Base-by-base conservation (phyloP, 2,329 filamentous ascomycete species). In the Scortechinia acanthostroma region DNA sequence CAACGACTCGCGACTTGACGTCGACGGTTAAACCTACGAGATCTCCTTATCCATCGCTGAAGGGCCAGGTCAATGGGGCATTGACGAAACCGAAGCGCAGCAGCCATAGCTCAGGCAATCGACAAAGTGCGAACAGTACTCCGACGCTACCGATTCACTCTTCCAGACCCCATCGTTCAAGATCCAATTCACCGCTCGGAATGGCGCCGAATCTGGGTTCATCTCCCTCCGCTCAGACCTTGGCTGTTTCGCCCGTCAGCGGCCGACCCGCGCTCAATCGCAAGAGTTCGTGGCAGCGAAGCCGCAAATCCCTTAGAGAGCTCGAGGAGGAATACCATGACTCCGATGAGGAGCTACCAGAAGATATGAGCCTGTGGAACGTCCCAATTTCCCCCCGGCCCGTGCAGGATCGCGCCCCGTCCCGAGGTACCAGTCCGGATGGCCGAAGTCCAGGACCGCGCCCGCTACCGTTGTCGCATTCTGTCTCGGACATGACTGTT, bases 241-340 rank as follows among this genome's bases (percentile, higher is more conserved):
- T 40, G 10, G 35, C 35, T 19, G 14, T 40, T 6, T 40, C 47
- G 14, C 43, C 45, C 2, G 40, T 22, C 3, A 13, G 13, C 17
- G 6, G 13, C 6, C 35, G 35, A 10, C 10, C 17, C 10, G 40
- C 47, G n/a, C 46, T 46, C 5, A 54, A 48, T 13, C 56, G 63
- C 28, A 63, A 66, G 45, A 54, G 58, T 16, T 65, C 65, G 15
- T 63, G 65, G 61, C 66, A 70, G 48, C 64, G 62, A 25, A 61
- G 54, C 42, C 62, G 68, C 46, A 72, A 71, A 50, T 62, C 66
- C 3, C 48, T 68, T n/a, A 64, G 68, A 49, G 69, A 73, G 37
- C 47, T 73, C 20, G 69, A 73, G 50, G 66, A 64, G 16, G 69
- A 73, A 55, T 73, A 69, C 45, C 61, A 72, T 51, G 69, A 73